Percentiles rank a stretch among this genome's conserved stretches.
phyloP scores from a whole-genome alignment of 352 stramenopile genomes.

The Phytophthora quininea region DNA sequence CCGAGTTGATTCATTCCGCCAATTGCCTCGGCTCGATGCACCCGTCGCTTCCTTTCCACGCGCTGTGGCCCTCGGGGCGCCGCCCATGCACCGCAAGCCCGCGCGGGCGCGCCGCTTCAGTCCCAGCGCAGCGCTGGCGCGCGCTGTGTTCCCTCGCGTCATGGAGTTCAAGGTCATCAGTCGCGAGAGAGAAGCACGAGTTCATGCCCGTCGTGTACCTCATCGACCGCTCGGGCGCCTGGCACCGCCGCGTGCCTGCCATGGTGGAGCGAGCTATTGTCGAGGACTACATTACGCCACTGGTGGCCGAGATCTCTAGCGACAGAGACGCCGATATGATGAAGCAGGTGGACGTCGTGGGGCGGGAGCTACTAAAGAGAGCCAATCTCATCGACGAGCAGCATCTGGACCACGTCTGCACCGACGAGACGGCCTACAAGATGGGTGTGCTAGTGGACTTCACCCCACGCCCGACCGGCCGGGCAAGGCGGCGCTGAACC shows the following conservation, averaged over 20 bases:
- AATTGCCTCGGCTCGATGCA: slow-evolving; percentile 17
- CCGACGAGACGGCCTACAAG: slow-evolving; percentile 63
- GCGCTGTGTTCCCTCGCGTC: slow-evolving; percentile 61
- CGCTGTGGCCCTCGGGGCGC: slow-evolving; percentile 26
- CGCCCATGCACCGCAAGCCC: slow-evolving; percentile 17
- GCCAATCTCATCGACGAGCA: slow-evolving; percentile 54
- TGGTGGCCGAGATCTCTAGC: slow-evolving; percentile 33
- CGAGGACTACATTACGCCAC: slow-evolving; percentile 64
- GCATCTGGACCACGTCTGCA: slow-evolving; percentile 36
- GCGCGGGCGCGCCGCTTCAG: slow-evolving; percentile 17
- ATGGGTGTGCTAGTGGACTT: slow-evolving; percentile 70
- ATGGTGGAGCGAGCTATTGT: slow-evolving; percentile 59
- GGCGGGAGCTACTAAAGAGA: slow-evolving; percentile 40
- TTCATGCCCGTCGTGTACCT: slow-evolving; percentile 81
- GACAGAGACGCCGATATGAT: slow-evolving; percentile 16
- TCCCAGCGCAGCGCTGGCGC: slow-evolving; percentile 35
- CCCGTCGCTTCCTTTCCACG: slow-evolving; percentile 26
- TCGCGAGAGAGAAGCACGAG: slow-evolving; percentile 76
- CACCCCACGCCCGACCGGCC: slow-evolving; percentile 24
- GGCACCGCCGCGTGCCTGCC: slow-evolving; percentile 51
- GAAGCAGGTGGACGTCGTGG: slow-evolving; percentile 37
- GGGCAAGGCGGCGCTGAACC: slow-evolving; percentile 57
- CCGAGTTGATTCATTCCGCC: slow-evolving; percentile 7
- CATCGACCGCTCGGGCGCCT: slow-evolving; percentile 62
- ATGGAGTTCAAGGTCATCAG: slow-evolving; percentile 85